A percentile compares a stretch with the other conserved stretches of the same genome.
Conservation (phyloP, 2,329 filamentous ascomycete genomes). For the Orbilia quercus region DNA sequence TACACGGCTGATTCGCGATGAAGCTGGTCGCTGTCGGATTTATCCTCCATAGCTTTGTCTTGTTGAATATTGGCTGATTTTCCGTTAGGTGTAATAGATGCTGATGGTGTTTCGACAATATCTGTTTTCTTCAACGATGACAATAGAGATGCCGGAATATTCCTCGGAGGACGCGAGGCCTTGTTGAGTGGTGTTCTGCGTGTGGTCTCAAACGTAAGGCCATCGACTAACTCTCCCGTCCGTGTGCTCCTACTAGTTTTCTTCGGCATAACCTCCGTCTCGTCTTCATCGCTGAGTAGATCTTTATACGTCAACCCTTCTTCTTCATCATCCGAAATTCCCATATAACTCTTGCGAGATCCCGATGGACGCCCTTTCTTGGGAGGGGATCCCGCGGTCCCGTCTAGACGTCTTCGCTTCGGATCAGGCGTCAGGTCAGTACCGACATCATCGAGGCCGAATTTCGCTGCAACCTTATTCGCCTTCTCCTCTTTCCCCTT, state of each 20-base stretch:
- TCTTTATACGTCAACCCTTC: slow-evolving; percentile 26
- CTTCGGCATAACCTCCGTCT: slow-evolving; percentile 51
- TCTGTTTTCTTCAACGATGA: background rate
- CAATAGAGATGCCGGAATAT: background rate
- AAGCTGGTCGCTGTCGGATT: background rate
- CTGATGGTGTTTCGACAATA: background rate
- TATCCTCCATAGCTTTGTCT: background rate
- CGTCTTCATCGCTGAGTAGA: slow-evolving; percentile 32
- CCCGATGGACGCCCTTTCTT: slow-evolving; percentile 39
- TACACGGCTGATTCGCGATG: slow-evolving; percentile 8
- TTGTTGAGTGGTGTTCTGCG: slow-evolving; percentile 40
- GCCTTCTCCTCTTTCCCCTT: slow-evolving; percentile 51
- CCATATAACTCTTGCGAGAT: slow-evolving; percentile 36
- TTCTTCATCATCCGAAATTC: slow-evolving; percentile 36
- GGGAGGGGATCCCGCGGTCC: background rate
- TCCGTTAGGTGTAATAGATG: slow-evolving; percentile 2
- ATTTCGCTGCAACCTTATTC: slow-evolving; percentile 36
- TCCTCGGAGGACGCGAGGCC: slow-evolving; percentile 22
- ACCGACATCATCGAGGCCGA: slow-evolving; percentile 44
- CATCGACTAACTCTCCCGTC: slow-evolving; percentile 51
- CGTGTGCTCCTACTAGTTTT: slow-evolving; percentile 51
- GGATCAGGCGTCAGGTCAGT: slow-evolving; percentile 46
- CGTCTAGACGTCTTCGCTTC: slow-evolving; percentile 41
- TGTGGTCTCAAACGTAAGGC: slow-evolving; percentile 41
- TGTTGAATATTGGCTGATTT: no score